These are phyloP conservation scores for Hsuehochloa calcarea DNA, from an alignment of 176 grass and related monocot genomes.

Conservation along the genomic window DNA sequence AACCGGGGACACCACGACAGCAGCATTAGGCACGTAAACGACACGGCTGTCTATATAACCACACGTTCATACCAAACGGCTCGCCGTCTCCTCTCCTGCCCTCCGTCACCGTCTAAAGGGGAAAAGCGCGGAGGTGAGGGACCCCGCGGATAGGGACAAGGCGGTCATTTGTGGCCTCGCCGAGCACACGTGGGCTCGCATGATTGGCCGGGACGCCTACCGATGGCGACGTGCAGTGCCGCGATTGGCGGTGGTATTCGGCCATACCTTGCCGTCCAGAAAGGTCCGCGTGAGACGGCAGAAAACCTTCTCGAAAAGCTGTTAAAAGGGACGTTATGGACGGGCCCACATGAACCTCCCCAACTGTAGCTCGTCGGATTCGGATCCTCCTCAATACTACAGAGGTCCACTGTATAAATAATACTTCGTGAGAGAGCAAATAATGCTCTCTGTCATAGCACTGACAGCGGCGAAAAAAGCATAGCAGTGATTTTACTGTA, in stretches of 20 bases:
- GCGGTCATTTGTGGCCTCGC: background rate
- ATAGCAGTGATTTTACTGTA: too few relatives aligned
- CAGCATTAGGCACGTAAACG: background rate
- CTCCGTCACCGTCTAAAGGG: background rate
- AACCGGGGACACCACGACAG: slow-evolving; percentile 18
- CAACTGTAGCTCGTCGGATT: background rate
- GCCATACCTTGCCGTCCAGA: background rate
- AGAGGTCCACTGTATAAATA: too few relatives aligned
- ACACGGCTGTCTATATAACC: slow-evolving; percentile 7
- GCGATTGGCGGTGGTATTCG: background rate
- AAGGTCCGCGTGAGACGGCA: background rate
- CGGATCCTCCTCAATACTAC: too few relatives aligned
- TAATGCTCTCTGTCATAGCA: too few relatives aligned
- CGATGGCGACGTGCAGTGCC: background rate
- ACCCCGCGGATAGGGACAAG: background rate
- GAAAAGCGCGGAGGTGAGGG: background rate
- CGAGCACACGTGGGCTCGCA: rapidly evolving
- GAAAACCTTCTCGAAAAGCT: background rate
- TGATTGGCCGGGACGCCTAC: background rate
- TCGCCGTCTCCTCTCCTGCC: background rate
- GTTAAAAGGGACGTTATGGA: background rate
- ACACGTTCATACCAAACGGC: slow-evolving; percentile 4
- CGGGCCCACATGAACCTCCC: background rate
- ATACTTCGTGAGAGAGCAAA: too few relatives aligned
- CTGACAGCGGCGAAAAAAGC: too few relatives aligned